Conservation (phyloP, 495 filamentous ascomycete species). For the Elasticomyces elasticus region DNA sequence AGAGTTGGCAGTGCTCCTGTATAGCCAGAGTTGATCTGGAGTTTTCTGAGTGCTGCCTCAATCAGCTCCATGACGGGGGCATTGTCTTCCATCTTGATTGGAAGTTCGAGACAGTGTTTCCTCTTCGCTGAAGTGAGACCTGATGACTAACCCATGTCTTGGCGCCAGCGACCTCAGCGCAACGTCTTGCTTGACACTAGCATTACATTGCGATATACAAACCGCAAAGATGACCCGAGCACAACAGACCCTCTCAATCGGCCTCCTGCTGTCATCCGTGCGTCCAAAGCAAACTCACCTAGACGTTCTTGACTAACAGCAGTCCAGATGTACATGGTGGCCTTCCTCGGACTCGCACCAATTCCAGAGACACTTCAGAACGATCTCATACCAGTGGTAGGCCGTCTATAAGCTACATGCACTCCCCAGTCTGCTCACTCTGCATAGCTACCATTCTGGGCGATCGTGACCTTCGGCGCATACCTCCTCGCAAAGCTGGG, state of each 20-base stretch:
- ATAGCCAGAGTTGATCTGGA: not conserved
- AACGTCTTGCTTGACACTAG: too few relatives aligned
- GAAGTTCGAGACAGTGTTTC: too few relatives aligned
- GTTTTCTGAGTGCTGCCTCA: not conserved
- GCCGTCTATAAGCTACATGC: conserved; percentile 6
- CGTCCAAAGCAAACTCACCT: conserved; percentile 22
- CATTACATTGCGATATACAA: not conserved
- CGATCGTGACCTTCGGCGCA: conserved; percentile 80
- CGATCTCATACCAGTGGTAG: conserved; percentile 63
- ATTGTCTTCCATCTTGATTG: not conserved
- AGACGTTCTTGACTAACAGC: not conserved
- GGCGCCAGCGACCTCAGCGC: too few relatives aligned
- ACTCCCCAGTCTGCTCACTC: not conserved
- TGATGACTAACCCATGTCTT: too few relatives aligned
- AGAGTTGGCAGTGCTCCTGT: not conserved
- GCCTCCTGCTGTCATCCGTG: conserved; percentile 81
- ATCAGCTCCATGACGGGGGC: not conserved
- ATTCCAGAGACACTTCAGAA: conserved; percentile 62
- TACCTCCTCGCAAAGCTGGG: conserved; percentile 89
- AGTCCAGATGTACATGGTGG: conserved; percentile 70
- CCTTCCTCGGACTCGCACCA: conserved; percentile 77
- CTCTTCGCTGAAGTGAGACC: too few relatives aligned
- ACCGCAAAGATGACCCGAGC: conserved; percentile 71
- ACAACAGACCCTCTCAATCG: conserved; percentile 80
- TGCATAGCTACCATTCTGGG: conserved; percentile 81